Conservation (phyloP, 1,284 basidiomycete species). For the Chalciporus sp. region DNA sequence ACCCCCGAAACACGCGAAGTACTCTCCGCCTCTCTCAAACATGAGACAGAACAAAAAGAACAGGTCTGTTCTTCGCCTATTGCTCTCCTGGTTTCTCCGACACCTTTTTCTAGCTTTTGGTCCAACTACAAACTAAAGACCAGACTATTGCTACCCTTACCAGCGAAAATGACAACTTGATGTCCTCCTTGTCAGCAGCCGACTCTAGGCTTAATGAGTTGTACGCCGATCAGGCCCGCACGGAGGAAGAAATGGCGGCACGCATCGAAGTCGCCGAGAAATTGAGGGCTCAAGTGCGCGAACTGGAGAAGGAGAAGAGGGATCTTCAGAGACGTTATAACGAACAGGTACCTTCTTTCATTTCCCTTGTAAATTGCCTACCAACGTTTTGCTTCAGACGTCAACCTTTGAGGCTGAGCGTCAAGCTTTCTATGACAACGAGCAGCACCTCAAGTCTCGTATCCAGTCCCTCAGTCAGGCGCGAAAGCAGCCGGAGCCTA, state of each 20-base stretch:
- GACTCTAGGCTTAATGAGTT: slow-evolving; percentile 73
- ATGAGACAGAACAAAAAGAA: slow-evolving; percentile 80
- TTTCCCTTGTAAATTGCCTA: slow-evolving; percentile 16
- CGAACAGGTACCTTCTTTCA: slow-evolving; percentile 61
- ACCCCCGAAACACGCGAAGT: slow-evolving; percentile 50
- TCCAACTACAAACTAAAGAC: slow-evolving; percentile 77
- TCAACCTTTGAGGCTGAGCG: slow-evolving; percentile 81
- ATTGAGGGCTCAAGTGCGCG: slow-evolving; percentile 72
- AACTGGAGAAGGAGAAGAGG: slow-evolving; percentile 80
- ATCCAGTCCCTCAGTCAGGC: slow-evolving; percentile 76
- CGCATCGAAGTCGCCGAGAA: slow-evolving; percentile 80
- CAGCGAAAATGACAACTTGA: slow-evolving; percentile 63
- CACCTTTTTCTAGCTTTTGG: slow-evolving; percentile 54
- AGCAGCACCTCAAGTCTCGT: slow-evolving; percentile 84
- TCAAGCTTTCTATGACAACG: slow-evolving; percentile 84
- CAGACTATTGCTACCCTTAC: slow-evolving; percentile 62
- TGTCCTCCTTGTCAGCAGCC: slow-evolving; percentile 62
- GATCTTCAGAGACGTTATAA: slow-evolving; percentile 79
- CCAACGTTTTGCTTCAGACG: slow-evolving; percentile 47
- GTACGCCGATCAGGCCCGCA: slow-evolving; percentile 75
- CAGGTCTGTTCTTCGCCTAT: slow-evolving; percentile 48
- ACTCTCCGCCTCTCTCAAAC: slow-evolving; percentile 63
- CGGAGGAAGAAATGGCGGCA: slow-evolving; percentile 74
- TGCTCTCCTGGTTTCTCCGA: slow-evolving; percentile 7
- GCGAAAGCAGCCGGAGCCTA: slow-evolving; percentile 55